Base-by-base conservation (phyloP, 306 rosid species). In the Echinosophora koreensis region DNA sequence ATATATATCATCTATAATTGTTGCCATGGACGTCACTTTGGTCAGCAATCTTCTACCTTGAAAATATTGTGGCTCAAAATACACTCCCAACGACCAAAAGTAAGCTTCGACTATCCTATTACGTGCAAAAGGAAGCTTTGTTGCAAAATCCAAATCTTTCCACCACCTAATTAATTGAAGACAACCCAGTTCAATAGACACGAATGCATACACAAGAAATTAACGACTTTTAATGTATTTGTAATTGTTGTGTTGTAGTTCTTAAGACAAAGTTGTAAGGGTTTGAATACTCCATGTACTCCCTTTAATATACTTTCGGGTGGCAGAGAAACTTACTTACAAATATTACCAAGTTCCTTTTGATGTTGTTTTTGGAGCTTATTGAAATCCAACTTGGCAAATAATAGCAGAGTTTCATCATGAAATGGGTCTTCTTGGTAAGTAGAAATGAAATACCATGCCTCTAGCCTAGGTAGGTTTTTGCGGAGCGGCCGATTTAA, bases 311-410 rank as follows among this genome's bases (percentile, higher is more conserved):
- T n/a, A n/a, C n/a, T n/a, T n/a, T n/a, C n/a, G n/a, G n/a, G n/a
- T n/a, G 22, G 22, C 1, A 22, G 22, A 22, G 22, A 22, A 35
- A 39, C 67, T 39, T 13, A 81, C 83, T 51, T 54, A 3, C n/a
- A 46, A 46, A 46, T 42, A 12, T 3, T 10, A n/a, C 51, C 51
- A 46, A 46, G 14, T 46, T 46, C 51, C 12, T 11, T 3, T 12
- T 46, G n/a, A 46, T 46, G n/a, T 11, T 46, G 51, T 46, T 10
- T 54, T 5, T 87, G 88, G 3, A 84, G 66, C 5, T 66, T 44
- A 46, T 82, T 87, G 66, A 84, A 86, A 52, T 86, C 87, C 1
- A 77, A 17, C 22, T 77, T 86, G 12, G 84, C 83, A 14, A 86
- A 65, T 0, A 50, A 17, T 13, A 83, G 67, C 6, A 86, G 46